Conservation (phyloP, 495 filamentous ascomycete genomes). For the Polyplosphaeria fusca region DNA sequence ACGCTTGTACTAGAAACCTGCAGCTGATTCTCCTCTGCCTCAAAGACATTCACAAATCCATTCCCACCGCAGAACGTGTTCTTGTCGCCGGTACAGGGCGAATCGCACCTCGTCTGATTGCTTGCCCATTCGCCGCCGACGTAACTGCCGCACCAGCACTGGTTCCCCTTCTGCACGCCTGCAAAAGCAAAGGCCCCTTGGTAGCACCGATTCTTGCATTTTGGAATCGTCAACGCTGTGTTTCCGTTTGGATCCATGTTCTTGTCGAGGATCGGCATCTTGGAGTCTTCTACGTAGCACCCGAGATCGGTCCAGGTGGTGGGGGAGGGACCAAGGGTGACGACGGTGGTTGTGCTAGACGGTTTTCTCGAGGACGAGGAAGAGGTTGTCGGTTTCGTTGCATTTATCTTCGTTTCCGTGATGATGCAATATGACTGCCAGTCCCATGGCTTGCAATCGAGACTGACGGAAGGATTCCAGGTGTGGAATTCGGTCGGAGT, state of each 20-base stretch:
- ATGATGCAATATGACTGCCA: conserved; percentile 16
- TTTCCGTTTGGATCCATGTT: conserved; percentile 6
- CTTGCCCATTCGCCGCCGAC: conserved; percentile 28
- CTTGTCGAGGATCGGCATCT: conserved; percentile 1
- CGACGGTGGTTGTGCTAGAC: background rate
- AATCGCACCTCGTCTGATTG: conserved; percentile 32
- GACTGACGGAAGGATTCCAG: conserved; percentile 10
- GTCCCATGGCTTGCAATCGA: conserved; percentile 15
- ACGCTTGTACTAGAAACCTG: no score
- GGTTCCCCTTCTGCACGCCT: conserved; percentile 33
- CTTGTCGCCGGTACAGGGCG: conserved; percentile 33
- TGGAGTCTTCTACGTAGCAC: conserved; percentile 1
- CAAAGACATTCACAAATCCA: conserved; percentile 25
- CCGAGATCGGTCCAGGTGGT: conserved; percentile 5
- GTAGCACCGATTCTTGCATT: conserved; percentile 16
- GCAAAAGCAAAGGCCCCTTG: conserved; percentile 4
- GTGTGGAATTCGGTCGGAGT: conserved; percentile 8
- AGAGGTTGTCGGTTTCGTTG: background rate
- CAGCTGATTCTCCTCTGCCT: conserved; percentile 14
- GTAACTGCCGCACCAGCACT: conserved; percentile 38
- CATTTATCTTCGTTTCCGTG: conserved; percentile 1
- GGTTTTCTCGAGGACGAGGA: background rate
- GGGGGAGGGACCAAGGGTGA: conserved; percentile 1
- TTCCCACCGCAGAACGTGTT: conserved; percentile 33
- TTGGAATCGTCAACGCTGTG: conserved; percentile 7